Evolutionary conservation across 2,329 filamentous ascomycete genomes (phyloP), one percentile per base, ranked within the genome.

Genomic region (Emmonsiellopsis sp.): DNA sequence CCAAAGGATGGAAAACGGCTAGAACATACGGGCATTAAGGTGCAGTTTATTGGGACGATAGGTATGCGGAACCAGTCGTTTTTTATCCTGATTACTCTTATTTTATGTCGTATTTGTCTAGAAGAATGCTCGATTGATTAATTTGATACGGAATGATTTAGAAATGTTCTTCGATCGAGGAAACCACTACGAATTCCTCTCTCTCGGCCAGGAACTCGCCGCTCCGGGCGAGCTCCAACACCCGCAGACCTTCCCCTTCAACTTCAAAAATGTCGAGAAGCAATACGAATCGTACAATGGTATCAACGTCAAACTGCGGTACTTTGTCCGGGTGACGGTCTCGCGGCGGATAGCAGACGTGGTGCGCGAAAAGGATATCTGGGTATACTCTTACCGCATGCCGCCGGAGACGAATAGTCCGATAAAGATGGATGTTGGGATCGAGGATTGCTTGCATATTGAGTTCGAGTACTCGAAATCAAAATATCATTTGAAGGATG

Each of bases 91-190:
- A 50, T 15, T 40, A 26, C 20, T 26, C 20, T 26, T 26, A 26
- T 26, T 26, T 26, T 26, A 5, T 26, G 20, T 5, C 20, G 20
- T 3, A 37, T 37, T 43, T 47, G 31, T 43, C 15, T 34, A 44
- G 8, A 46, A 52, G 53, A 50, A 53, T 38, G 51, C 44, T 44
- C 43, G 55, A 31, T 37, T 54, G 13, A 9, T 16, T 15, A 40
- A 44, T 37, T 16, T 55, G 59, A 11, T 57, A 41, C 51, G 37
- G 45, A 47, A 13, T 37, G 46, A 11, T 42, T 40, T 58, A 95
- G 93, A 98, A 72, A 98, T 98, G 93, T 98, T 97, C 81, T 98
- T 95, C 73, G 93, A 98, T 72, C 89, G 93, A 67, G 92, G 92
- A 64, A 98, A 96, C 71, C 93, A 97, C 76, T 95, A 98, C 79